Evolutionary conservation across 1,139 yeast species (phyloP).

Genomic region (Pichia sp.): DNA sequence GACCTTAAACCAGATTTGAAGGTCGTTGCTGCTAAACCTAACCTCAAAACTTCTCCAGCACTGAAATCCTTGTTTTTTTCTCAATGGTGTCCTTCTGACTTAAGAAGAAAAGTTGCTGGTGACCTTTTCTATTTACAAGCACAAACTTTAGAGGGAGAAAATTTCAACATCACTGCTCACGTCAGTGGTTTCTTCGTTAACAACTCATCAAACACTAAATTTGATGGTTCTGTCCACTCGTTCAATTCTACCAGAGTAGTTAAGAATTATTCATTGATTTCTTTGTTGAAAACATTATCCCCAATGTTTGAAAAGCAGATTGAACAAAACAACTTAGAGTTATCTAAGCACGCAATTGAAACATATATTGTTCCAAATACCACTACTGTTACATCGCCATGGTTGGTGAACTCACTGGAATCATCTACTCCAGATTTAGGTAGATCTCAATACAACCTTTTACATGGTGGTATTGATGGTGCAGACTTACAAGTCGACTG

Average conservation of each 20-base stretch:
- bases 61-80: conserved; percentile 61
- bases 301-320: conserved; percentile 41
- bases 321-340: conserved; percentile 36
- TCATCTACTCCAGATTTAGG: conserved; percentile 52
- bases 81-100: conserved; percentile 76
- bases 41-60: conserved; percentile 36
- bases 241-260: conserved; percentile 31
- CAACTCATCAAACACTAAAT: conserved; percentile 59
- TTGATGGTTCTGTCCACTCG: conserved; percentile 30
- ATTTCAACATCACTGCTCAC: conserved; percentile 71
- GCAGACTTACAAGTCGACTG: conserved; percentile 65
- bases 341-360: conserved; percentile 49
- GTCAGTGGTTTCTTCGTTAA: conserved; percentile 76
- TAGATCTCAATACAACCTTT: conserved; percentile 54
- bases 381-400: conserved; percentile 62
- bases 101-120: conserved; percentile 55
- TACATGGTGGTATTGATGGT: conserved; percentile 56
- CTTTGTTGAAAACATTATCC: conserved; percentile 53
- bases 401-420: conserved; percentile 51
- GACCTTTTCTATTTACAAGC: conserved; percentile 73
- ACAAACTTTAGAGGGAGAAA: conserved; percentile 78
- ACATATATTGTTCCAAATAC: conserved; percentile 59
- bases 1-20: conserved; percentile 14
- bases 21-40: conserved; percentile 25
- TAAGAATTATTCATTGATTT: conserved; percentile 46